phyloP scores from a whole-genome alignment of 441 rosid species.

The Rhodomyrtus psidioides region DNA sequence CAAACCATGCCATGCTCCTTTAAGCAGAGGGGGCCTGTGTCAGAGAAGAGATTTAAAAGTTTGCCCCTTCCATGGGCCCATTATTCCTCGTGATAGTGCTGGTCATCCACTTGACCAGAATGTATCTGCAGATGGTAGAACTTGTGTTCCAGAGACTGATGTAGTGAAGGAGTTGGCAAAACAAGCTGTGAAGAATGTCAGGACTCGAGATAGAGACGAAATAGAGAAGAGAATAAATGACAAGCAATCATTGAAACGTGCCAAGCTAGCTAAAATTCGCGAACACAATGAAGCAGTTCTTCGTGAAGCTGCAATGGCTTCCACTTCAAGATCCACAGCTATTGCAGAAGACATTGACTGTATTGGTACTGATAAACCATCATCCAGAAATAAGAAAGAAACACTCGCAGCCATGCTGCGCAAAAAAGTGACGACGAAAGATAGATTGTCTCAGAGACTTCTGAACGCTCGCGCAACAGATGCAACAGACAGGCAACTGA shows the following conservation, averaged over 20 bases:
- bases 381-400: conserved; percentile 39
- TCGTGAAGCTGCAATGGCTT: conserved; percentile 68
- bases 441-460: conserved; percentile 54
- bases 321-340: conserved; percentile 58
- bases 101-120: conserved; percentile 44
- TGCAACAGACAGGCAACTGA: conserved; percentile 39
- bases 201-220: conserved; percentile 51
- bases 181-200: conserved; percentile 69
- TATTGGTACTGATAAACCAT: conserved; percentile 17
- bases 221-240: conserved; percentile 44
- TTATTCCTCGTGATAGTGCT: conserved; percentile 58
- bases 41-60: conserved; percentile 71
- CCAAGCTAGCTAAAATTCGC: conserved; percentile 63
- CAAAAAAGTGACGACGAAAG: conserved; percentile 59
- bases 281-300: conserved; percentile 77
- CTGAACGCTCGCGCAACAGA: conserved; percentile 36
- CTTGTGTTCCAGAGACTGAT: conserved; percentile 29
- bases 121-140: conserved; percentile 13
- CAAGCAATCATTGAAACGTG: conserved; percentile 39
- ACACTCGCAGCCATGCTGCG: conserved; percentile 54
- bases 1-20: conserved; percentile 69
- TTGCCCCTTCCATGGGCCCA: conserved; percentile 91
- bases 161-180: conserved; percentile 50
- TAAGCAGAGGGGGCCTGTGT: conserved; percentile 72
- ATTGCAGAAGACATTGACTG: conserved; percentile 29